Base-by-base conservation (phyloP, 2,329 filamentous ascomycete species). In the Sarocladium brachiariae region DNA sequence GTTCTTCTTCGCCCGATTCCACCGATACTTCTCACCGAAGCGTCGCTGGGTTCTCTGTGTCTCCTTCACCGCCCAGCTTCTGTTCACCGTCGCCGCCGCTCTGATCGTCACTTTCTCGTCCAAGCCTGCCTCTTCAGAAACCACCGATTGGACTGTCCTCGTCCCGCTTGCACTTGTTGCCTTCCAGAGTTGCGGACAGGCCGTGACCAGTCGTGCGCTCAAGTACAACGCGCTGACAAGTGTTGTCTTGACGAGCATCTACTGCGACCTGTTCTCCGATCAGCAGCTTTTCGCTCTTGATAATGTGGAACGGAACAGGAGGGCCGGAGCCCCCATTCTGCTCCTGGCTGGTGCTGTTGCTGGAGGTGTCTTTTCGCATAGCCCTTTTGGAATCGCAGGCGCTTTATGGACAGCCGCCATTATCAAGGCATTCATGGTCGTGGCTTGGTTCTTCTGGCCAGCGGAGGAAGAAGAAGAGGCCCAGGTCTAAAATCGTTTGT, bases 241-340 rank as follows among this genome's bases (percentile, higher is more conserved):
- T 54, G 87, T 90, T 14, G 88, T 91, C 2, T 67, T 93, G 53
- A 92, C 88, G 1, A 89, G 85, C 62, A 83, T 88, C 54, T 92
- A 91, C 69, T 90, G 86, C 61, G 88, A 92, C 63, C 61, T 92
- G 18, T 89, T 89, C 57, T 86, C 83, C 1, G 86, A 89, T 51
- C 66, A 69, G 27, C 64, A 73, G 21, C 58, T 80, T 3, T 74
- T 80, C 31, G 63, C 64, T 1, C 45, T 61, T 8, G 54, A 62
- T 35, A 80, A 80, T 52, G 63, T 63, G 5, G 75, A 79, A 61
- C 63, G 77, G 27, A 79, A 80, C 55, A 69, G 74, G 18, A 64
- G 78, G 39, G 61, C 73, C 2, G 73, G 65, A 0, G 78, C 77
- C 1, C 76, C 77, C 2, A 47, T 74, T 2, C 57, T 77, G 41